Percentiles rank a stretch among this genome's conserved stretches.
Conservation (phyloP, 2,329 filamentous ascomycete genomes). For the Calonectria pauciramosa region DNA sequence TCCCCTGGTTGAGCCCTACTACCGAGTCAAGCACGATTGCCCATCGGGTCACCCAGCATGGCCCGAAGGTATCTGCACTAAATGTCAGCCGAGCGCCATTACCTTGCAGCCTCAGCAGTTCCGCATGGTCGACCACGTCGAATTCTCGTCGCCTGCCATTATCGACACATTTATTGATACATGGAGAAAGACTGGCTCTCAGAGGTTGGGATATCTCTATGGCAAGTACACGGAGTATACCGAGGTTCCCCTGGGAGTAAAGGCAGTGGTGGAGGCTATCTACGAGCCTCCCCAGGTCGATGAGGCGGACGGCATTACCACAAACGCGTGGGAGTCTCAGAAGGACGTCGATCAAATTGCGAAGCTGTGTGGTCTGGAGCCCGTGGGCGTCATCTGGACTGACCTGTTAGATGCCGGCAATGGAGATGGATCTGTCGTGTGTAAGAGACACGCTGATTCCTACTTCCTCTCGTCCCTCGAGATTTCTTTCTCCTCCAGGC, state of each 20-base stretch:
- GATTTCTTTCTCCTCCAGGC: constrained; percentile 87
- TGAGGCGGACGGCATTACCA: constrained; percentile 88
- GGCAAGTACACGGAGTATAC: constrained; percentile 91
- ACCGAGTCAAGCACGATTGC: constrained; percentile 88
- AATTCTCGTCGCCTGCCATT: constrained; percentile 87
- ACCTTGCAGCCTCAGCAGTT: constrained; percentile 94
- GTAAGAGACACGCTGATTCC: constrained; percentile 95
- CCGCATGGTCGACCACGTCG: constrained; percentile 98
- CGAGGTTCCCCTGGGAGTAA: constrained; percentile 92
- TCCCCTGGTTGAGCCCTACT: constrained; percentile 92
- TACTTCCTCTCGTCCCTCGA: constrained; percentile 95
- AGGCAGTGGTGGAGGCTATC: constrained; percentile 96
- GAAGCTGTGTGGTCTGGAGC: constrained; percentile 85
- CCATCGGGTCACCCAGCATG: constrained; percentile 93
- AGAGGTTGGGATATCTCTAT: constrained; percentile 91
- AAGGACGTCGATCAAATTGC: constrained; percentile 85
- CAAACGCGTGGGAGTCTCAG: constrained; percentile 89
- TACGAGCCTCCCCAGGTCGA: constrained; percentile 95
- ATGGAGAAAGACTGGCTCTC: constrained; percentile 87
- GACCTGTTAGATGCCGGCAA: constrained; percentile 87
- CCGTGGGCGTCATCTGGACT: constrained; percentile 94
- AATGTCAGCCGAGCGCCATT: constrained; percentile 97
- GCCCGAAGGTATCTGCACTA: constrained; percentile 97
- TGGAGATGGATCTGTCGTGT: constrained; percentile 88
- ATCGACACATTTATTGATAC: constrained; percentile 93